Evolutionary conservation across 2,329 filamentous ascomycete species (phyloP).

Genomic region (Colletotrichum higginsianum): DNA sequence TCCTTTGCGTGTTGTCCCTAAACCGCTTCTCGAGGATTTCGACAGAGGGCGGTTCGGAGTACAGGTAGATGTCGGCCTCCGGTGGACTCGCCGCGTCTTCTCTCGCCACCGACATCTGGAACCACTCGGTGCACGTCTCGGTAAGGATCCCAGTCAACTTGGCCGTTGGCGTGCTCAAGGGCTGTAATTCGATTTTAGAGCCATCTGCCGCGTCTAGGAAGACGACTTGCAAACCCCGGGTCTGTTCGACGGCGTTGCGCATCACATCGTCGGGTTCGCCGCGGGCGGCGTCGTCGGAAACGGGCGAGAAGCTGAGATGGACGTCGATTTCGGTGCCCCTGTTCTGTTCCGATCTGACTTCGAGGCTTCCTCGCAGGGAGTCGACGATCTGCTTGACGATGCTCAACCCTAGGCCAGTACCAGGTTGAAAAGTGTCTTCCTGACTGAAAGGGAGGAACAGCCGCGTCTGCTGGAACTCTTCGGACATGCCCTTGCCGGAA

Average conservation of each 20-base stretch:
- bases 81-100: slow-evolving; percentile 25
- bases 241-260: slow-evolving; percentile 32
- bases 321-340: slow-evolving; percentile 70
- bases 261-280: slow-evolving; percentile 43
- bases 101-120: slow-evolving; percentile 50
- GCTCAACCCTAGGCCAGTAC: slow-evolving; percentile 74
- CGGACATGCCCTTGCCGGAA: slow-evolving; percentile 75
- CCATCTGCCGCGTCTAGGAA: slow-evolving; percentile 42
- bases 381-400: slow-evolving; percentile 75
- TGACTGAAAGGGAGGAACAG: slow-evolving; percentile 76
- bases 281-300: slow-evolving; percentile 38
- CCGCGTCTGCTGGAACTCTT: slow-evolving; percentile 71
- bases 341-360: slow-evolving; percentile 67
- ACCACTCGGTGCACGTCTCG: slow-evolving; percentile 52
- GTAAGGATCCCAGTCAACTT: slow-evolving; percentile 50
- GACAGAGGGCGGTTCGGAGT: slow-evolving; percentile 48
- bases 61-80: slow-evolving; percentile 47
- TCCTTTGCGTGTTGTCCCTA: slow-evolving; percentile 20
- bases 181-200: not conserved
- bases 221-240: slow-evolving; percentile 42
- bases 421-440: slow-evolving; percentile 72
- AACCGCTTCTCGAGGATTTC: slow-evolving; percentile 45
- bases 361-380: slow-evolving; percentile 71
- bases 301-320: slow-evolving; percentile 56
- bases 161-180: slow-evolving; percentile 36